Evolutionary conservation across 2,329 filamentous ascomycete species (phyloP).

Genomic region (Claviceps fusiformis): DNA sequence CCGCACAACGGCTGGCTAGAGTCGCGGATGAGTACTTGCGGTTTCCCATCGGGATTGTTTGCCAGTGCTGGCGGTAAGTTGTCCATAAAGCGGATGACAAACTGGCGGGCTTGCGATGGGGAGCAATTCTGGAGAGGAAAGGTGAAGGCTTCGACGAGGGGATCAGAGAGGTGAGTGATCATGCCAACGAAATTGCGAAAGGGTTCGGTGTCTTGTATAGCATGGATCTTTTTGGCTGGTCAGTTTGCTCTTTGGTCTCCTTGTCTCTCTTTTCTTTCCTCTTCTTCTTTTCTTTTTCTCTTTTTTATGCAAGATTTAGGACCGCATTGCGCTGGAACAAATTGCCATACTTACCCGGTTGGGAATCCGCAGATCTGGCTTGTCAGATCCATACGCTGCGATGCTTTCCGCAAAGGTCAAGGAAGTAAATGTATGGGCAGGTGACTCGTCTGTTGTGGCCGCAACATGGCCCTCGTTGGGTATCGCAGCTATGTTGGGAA

Average conservation of each 20-base stretch:
- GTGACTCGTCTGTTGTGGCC: slow-evolving; percentile 8
- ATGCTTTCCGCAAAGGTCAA: slow-evolving; percentile 43
- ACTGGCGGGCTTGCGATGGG: slow-evolving; percentile 39
- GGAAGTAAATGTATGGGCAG: slow-evolving; percentile 19
- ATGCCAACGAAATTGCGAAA: slow-evolving; percentile 56
- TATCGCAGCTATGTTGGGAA: slow-evolving; percentile 19
- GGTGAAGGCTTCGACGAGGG: slow-evolving; percentile 63
- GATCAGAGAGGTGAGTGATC: slow-evolving; percentile 55
- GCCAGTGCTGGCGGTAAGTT: slow-evolving; percentile 43
- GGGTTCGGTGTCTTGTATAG: slow-evolving; percentile 43
- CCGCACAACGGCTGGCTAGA: slow-evolving; percentile 60
- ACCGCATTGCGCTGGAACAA: not conserved
- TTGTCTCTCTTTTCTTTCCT: no score
- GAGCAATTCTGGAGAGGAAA: slow-evolving; percentile 43
- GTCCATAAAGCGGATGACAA: slow-evolving; percentile 60
- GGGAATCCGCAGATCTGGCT: slow-evolving; percentile 73
- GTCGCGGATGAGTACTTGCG: slow-evolving; percentile 67
- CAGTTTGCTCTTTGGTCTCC: slow-evolving; percentile 6
- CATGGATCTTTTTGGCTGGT: slow-evolving; percentile 38
- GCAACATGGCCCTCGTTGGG: slow-evolving; percentile 1
- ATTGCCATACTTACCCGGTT: slow-evolving; percentile 36
- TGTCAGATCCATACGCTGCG: slow-evolving; percentile 71
- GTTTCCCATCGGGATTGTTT: slow-evolving; percentile 61
- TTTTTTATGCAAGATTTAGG: not conserved
- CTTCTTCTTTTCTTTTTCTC: no score